These are phyloP conservation scores for Boletus subparvulus DNA, from an alignment of 768 basidiomycete species.

Conservation along the genomic window DNA sequence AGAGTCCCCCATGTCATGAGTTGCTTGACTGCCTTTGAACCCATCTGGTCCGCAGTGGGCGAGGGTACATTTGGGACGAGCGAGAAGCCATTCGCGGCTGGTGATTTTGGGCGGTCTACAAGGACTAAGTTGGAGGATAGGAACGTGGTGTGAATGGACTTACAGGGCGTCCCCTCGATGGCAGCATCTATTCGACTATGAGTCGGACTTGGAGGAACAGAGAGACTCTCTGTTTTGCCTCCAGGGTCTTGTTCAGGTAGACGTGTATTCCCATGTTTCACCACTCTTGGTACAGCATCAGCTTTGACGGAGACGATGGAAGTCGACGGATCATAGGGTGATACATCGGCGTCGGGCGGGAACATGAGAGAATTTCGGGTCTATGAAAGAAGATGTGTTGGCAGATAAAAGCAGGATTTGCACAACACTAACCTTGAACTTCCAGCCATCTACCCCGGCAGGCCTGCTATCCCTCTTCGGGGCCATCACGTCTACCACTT, in stretches of 20 bases:
- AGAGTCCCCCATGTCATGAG: conserved; percentile 98
- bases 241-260: conserved; percentile 68
- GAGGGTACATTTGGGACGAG: conserved; percentile 87
- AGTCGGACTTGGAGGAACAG: conserved; percentile 84
- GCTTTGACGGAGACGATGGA: conserved; percentile 29
- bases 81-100: conserved; percentile 57
- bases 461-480: conserved; percentile 69
- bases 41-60: conserved; percentile 79
- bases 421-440: conserved; percentile 60
- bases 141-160: conserved; percentile 28
- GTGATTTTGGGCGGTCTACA: conserved; percentile 63
- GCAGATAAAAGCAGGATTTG: neutral
- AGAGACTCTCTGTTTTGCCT: conserved; percentile 40
- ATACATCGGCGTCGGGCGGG: conserved; percentile 83
- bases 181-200: conserved; percentile 89
- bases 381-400: conserved; percentile 39
- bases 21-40: conserved; percentile 80
- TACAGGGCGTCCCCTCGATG: conserved; percentile 89
- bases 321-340: conserved; percentile 61
- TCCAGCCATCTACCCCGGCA: conserved; percentile 79
- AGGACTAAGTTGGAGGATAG: conserved; percentile 8
- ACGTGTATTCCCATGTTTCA: conserved; percentile 81
- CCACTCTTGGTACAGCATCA: conserved; percentile 54
- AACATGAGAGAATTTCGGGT: conserved; percentile 96
- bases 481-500: conserved; percentile 71